phyloP scores from a whole-genome alignment of 768 basidiomycete species.

The Lenzites betulinus region DNA sequence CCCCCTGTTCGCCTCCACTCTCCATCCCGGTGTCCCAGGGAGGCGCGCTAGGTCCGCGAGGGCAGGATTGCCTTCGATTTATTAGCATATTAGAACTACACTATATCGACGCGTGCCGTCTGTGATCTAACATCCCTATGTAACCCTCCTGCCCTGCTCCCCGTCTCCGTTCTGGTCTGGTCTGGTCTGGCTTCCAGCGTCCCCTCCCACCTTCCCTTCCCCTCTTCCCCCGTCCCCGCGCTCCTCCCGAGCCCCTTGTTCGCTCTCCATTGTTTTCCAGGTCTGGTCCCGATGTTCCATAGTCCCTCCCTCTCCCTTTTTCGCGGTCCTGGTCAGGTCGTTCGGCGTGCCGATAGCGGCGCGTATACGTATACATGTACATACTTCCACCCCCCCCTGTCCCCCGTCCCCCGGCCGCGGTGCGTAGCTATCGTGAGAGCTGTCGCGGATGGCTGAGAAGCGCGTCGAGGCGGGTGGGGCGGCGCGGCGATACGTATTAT shows the following conservation, averaged over 20 bases:
- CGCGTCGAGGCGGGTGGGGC: background rate
- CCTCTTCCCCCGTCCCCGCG: background rate
- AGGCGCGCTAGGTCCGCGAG: background rate
- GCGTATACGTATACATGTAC: background rate
- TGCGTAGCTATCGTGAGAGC: too few species aligned
- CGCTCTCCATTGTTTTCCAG: too few species aligned
- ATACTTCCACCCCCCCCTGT: background rate
- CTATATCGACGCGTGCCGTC: slow-evolving; percentile 15
- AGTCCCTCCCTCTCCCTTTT: background rate
- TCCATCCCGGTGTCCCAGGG: background rate
- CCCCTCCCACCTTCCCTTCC: background rate
- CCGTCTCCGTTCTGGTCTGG: background rate
- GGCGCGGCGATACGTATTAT: background rate
- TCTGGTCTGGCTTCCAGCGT: too few species aligned
- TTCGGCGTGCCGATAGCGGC: background rate
- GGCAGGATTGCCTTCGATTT: background rate
- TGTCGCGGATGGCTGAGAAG: too few species aligned
- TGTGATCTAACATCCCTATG: slow-evolving; percentile 15
- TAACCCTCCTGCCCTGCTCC: background rate
- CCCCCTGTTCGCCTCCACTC: background rate
- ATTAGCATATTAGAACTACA: slow-evolving; percentile 19
- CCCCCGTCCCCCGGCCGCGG: too few species aligned
- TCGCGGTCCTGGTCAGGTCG: background rate
- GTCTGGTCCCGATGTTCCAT: background rate
- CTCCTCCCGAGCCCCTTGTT: background rate